phyloP scores from a whole-genome alignment of 441 rosid species.

The Gossypium davidsonii region DNA sequence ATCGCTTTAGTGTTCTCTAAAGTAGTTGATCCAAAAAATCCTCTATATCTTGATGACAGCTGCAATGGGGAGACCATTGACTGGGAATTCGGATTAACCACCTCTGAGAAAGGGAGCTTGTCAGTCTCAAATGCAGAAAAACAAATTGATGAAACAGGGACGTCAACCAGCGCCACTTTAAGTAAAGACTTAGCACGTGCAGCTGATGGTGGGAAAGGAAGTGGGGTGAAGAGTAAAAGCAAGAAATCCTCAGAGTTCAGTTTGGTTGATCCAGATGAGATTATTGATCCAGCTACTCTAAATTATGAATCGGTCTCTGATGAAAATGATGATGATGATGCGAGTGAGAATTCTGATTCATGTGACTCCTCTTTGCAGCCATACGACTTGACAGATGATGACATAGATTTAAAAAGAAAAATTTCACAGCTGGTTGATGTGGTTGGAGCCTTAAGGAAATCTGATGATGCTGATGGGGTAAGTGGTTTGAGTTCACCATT shows the following conservation, averaged over 20 bases:
- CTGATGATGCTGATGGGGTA: slow-evolving; percentile 92
- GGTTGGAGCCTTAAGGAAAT: slow-evolving; percentile 84
- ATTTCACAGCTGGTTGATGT: slow-evolving; percentile 84
- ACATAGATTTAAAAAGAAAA: slow-evolving; percentile 59
- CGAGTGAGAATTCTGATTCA: slow-evolving; percentile 60
- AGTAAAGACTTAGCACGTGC: slow-evolving; percentile 25
- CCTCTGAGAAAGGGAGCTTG: slow-evolving; percentile 28
- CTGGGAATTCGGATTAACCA: slow-evolving; percentile 75
- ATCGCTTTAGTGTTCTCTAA: slow-evolving; percentile 80
- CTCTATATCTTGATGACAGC: slow-evolving; percentile 83
- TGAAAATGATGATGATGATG: slow-evolving; percentile 42
- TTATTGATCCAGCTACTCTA: slow-evolving; percentile 70
- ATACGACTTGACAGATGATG: slow-evolving; percentile 84
- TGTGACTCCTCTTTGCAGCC: slow-evolving; percentile 86
- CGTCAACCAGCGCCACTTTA: slow-evolving; percentile 27
- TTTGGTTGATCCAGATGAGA: slow-evolving; percentile 83
- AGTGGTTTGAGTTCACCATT: slow-evolving; percentile 27
- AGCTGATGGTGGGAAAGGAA: slow-evolving; percentile 20
- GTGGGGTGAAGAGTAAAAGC: slow-evolving; percentile 33
- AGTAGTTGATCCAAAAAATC: slow-evolving; percentile 83
- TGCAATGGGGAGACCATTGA: slow-evolving; percentile 58
- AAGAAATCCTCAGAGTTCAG: slow-evolving; percentile 39
- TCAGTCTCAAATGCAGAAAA: slow-evolving; percentile 25
- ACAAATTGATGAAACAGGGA: slow-evolving; percentile 30
- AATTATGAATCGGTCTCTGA: slow-evolving; percentile 55